Conservation (phyloP, 495 filamentous ascomycete genomes). For the Amniculicola lignicola region DNA sequence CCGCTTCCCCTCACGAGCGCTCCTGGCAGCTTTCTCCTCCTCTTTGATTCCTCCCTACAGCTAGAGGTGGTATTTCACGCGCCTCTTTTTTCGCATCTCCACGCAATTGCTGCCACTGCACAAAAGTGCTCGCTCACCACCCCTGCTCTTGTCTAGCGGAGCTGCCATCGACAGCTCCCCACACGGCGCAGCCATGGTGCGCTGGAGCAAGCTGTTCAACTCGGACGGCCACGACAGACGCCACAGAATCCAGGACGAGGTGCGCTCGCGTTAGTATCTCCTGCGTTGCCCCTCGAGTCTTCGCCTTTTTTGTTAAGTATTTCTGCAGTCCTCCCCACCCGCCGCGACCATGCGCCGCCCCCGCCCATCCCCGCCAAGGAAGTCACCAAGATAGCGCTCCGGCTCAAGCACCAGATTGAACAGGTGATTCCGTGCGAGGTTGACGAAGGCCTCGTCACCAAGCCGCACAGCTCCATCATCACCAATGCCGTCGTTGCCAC, state of each 20-base stretch:
- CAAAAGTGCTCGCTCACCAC: too few relatives aligned
- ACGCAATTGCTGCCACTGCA: too few relatives aligned
- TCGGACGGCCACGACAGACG: slow-evolving; percentile 37
- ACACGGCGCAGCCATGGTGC: slow-evolving; percentile 41
- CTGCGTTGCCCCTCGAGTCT: not conserved
- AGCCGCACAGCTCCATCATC: slow-evolving; percentile 78
- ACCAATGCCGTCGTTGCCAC: slow-evolving; percentile 73
- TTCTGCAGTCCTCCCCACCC: slow-evolving; percentile 61
- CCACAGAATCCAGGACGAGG: slow-evolving; percentile 40
- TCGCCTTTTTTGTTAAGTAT: too few relatives aligned
- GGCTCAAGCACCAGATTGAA: slow-evolving; percentile 88
- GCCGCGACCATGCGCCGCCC: slow-evolving; percentile 50
- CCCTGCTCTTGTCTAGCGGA: too few relatives aligned
- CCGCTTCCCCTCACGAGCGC: too few relatives aligned
- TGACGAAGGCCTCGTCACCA: slow-evolving; percentile 65
- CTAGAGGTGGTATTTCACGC: too few relatives aligned
- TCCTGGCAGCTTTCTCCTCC: too few relatives aligned
- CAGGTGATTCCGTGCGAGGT: slow-evolving; percentile 84
- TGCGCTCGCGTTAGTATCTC: slow-evolving; percentile 32
- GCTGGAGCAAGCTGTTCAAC: slow-evolving; percentile 44
- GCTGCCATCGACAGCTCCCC: too few relatives aligned
- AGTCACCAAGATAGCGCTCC: slow-evolving; percentile 83
- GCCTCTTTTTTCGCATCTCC: too few relatives aligned
- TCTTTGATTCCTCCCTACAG: too few relatives aligned
- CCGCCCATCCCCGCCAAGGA: slow-evolving; percentile 64